Evolutionary conservation across 2,329 filamentous ascomycete species (phyloP).

Genomic region (Aureobasidium sp.): DNA sequence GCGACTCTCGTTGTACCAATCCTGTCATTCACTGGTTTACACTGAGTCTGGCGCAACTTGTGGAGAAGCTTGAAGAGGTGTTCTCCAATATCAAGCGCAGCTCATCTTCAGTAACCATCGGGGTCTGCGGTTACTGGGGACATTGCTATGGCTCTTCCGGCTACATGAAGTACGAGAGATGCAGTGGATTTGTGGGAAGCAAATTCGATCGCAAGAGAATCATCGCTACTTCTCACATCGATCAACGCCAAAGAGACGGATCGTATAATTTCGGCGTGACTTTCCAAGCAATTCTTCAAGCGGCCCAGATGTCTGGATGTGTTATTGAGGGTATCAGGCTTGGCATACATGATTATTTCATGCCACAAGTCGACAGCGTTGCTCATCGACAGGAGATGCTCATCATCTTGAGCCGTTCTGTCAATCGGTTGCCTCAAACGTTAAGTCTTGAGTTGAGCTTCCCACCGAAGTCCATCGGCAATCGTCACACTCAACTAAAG

Average conservation of each 20-base stretch:
- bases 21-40: not conserved
- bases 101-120: not conserved
- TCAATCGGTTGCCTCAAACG: not conserved
- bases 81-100: not conserved
- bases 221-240: too few relatives aligned
- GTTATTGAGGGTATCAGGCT: not conserved
- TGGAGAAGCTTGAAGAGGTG: not conserved
- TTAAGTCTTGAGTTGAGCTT: not conserved
- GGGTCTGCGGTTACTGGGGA: not conserved
- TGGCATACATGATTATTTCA: not conserved
- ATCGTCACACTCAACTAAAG: not conserved
- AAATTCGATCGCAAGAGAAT: not conserved
- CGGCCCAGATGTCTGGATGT: not conserved
- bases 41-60: not conserved
- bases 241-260: too few relatives aligned
- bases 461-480: too few relatives aligned
- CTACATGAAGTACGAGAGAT: not conserved
- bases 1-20: not conserved
- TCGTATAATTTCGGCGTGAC: not conserved
- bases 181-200: not conserved
- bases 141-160: not conserved
- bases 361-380: too few relatives aligned
- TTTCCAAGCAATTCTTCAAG: not conserved
- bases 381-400: not conserved
- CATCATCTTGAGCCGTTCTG: not conserved